A percentile compares a stretch with the other conserved stretches of the same genome.
Conservation (phyloP, 768 basidiomycete genomes). For the Solioccasus polychromus region DNA sequence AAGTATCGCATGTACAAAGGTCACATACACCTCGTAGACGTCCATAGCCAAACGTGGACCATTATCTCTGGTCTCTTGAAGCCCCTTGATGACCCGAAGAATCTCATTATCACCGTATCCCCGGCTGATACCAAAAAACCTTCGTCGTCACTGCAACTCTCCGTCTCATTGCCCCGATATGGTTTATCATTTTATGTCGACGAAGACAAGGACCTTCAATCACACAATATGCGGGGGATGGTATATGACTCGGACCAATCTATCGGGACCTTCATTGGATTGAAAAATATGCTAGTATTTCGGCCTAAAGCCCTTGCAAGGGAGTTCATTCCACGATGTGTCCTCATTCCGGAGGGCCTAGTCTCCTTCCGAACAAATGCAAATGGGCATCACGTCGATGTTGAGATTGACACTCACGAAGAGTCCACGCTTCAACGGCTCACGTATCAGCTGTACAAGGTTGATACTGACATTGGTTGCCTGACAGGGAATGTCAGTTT, state of each 20-base stretch:
- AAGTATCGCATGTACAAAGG: slow-evolving; percentile 2
- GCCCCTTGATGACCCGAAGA: slow-evolving; percentile 8
- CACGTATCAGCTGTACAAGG: slow-evolving; percentile 26
- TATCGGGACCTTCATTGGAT: slow-evolving; percentile 41
- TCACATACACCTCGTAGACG: slow-evolving; percentile 16
- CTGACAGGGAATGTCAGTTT: slow-evolving; percentile 24
- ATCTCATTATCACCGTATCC: slow-evolving; percentile 17
- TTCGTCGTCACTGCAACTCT: slow-evolving; percentile 11
- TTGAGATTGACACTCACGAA: slow-evolving; percentile 3
- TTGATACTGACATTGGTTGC: slow-evolving; percentile 31
- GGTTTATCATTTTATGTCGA: slow-evolving; percentile 38
- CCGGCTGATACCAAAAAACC: not conserved
- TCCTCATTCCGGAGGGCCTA: slow-evolving; percentile 39
- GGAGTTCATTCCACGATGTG: slow-evolving; percentile 8
- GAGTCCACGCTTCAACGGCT: not conserved
- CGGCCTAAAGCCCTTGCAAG: slow-evolving; percentile 14
- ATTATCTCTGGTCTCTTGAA: slow-evolving; percentile 18
- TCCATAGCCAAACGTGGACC: slow-evolving; percentile 22
- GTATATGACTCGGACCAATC: slow-evolving; percentile 39
- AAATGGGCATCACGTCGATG: slow-evolving; percentile 9
- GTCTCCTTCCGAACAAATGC: slow-evolving; percentile 6
- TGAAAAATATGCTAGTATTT: slow-evolving; percentile 40
- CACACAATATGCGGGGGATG: slow-evolving; percentile 37
- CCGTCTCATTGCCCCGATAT: slow-evolving; percentile 37
- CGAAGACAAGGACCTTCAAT: slow-evolving; percentile 32